phyloP scores from a whole-genome alignment of 192 early-diverging fungal genomes.

The Gamsiella multidivaricata region DNA sequence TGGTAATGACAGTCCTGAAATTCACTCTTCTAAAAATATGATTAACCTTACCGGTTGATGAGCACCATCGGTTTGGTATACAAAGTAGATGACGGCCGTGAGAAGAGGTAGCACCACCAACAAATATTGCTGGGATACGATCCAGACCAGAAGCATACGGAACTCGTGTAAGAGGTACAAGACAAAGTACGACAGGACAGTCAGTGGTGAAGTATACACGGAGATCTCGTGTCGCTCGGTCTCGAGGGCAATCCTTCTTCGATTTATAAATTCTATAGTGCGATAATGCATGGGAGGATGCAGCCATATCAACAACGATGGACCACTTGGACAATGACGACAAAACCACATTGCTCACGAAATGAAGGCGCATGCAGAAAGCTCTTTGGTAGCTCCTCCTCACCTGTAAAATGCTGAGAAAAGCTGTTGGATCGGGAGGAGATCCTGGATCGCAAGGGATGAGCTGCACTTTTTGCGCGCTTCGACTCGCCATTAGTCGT shows the following conservation, averaged over 20 bases:
- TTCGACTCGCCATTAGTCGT: not conserved
- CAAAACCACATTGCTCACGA: not conserved
- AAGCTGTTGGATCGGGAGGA: conserved; percentile 47
- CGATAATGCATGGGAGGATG: not conserved
- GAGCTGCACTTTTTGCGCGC: conserved; percentile 4
- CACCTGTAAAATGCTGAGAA: conserved; percentile 51
- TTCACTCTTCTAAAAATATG: conserved; percentile 47
- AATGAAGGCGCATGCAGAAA: not conserved
- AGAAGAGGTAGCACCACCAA: conserved; percentile 45
- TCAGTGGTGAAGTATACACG: conserved; percentile 60
- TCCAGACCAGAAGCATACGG: conserved; percentile 51
- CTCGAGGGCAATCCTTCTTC: conserved; percentile 50
- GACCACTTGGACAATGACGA: not conserved
- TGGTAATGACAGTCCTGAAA: too few relatives aligned
- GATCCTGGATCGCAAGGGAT: conserved; percentile 24
- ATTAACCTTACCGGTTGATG: conserved; percentile 65
- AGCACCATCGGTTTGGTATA: conserved; percentile 67
- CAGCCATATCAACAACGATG: not conserved
- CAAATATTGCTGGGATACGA: conserved; percentile 52
- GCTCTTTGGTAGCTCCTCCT: not conserved
- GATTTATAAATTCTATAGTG: conserved; percentile 42
- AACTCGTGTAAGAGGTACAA: conserved; percentile 56
- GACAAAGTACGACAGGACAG: conserved; percentile 60
- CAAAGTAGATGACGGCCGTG: conserved; percentile 39
- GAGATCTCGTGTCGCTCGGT: conserved; percentile 57